These are phyloP conservation scores for Sugiyamaella pinicola DNA, from an alignment of 1,139 yeast genomes.

Conservation along the genomic window DNA sequence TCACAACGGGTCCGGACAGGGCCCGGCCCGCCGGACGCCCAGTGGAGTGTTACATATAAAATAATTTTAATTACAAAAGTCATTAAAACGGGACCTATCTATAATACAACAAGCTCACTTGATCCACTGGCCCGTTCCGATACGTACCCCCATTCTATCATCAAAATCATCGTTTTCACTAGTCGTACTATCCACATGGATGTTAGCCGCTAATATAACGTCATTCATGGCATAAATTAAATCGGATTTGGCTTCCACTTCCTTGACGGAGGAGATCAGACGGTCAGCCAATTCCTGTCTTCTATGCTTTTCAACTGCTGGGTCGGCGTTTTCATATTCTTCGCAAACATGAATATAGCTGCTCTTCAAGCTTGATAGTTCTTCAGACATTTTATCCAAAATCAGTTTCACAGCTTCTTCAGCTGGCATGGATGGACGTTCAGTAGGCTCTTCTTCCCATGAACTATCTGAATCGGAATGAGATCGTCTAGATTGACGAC, in stretches of 20 bases:
- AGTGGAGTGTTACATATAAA: background rate
- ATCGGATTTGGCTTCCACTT: constrained; percentile 40
- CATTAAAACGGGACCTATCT: background rate
- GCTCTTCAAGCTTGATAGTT: constrained; percentile 33
- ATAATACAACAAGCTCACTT: background rate
- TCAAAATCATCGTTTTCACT: constrained; percentile 2
- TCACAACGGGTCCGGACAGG: too few relatives aligned
- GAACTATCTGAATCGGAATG: constrained; percentile 16
- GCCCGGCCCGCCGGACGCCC: too few relatives aligned
- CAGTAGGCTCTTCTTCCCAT: constrained; percentile 37
- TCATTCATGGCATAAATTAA: constrained; percentile 41
- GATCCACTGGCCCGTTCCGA: constrained; percentile 12
- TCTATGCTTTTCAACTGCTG: constrained; percentile 33
- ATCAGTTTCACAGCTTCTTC: constrained; percentile 36
- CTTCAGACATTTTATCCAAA: constrained; percentile 35
- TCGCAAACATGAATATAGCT: constrained; percentile 29
- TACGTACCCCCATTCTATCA: background rate
- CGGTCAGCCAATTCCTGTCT: constrained; percentile 35
- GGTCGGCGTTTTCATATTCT: constrained; percentile 37
- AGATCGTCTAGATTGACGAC: background rate
- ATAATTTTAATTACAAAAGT: background rate
- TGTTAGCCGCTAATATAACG: constrained; percentile 34
- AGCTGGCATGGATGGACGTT: constrained; percentile 40
- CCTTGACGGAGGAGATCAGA: constrained; percentile 33
- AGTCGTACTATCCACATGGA: constrained; percentile 15